phyloP scores from a whole-genome alignment of 768 basidiomycete species.

The Hericium alpestre region DNA sequence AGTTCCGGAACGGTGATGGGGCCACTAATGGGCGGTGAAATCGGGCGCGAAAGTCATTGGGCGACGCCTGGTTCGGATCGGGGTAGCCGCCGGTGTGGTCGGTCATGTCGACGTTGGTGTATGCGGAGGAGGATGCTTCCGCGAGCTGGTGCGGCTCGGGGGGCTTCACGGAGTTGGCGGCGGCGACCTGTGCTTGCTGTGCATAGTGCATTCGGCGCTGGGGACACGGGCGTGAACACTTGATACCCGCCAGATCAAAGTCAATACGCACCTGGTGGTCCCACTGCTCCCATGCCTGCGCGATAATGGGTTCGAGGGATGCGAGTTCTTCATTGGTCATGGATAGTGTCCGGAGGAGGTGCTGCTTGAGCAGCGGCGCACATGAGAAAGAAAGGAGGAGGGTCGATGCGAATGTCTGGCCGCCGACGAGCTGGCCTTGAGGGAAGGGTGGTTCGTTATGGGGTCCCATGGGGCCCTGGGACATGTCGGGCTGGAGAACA shows the following conservation, averaged over 20 bases:
- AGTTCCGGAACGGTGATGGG: constrained; percentile 45
- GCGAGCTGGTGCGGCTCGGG: constrained; percentile 18
- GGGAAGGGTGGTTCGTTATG: constrained; percentile 54
- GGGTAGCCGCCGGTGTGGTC: constrained; percentile 7
- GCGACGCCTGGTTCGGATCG: constrained; percentile 10
- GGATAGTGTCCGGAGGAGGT: constrained; percentile 58
- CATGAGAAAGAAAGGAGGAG: constrained; percentile 68
- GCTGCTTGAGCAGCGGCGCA: constrained; percentile 62
- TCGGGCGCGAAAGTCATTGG: constrained; percentile 54
- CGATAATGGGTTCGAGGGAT: constrained; percentile 68
- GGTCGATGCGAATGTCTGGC: constrained; percentile 73
- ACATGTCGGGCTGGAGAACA: constrained; percentile 10
- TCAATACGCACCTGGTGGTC: constrained; percentile 54
- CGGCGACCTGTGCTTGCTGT: constrained; percentile 18
- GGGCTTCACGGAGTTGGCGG: constrained; percentile 14
- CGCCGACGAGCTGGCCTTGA: constrained; percentile 39
- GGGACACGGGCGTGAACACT: background rate
- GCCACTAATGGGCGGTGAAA: constrained; percentile 53
- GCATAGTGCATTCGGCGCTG: constrained; percentile 41
- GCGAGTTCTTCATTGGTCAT: constrained; percentile 75
- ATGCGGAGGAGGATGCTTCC: constrained; percentile 15
- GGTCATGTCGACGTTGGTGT: constrained; percentile 4
- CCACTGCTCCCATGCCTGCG: constrained; percentile 83
- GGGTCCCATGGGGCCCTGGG: constrained; percentile 23
- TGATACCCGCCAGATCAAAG: constrained; percentile 1